Conservation (phyloP, 345 rosid genomes). For the Chamaenerion angustifolium region DNA sequence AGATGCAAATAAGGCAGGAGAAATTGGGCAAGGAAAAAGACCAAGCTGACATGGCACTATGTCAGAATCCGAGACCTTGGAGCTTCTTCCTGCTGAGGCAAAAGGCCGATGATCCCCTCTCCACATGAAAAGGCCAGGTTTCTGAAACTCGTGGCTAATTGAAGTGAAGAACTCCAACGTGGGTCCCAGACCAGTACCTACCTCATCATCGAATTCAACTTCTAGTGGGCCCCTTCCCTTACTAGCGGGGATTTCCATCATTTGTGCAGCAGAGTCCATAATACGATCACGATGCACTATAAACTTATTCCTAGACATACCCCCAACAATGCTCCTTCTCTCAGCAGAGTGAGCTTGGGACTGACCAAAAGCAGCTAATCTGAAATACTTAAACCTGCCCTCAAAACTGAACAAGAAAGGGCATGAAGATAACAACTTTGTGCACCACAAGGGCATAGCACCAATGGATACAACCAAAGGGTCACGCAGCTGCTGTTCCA, state of each 20-base stretch:
- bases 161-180: conserved; percentile 86
- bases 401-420: conserved; percentile 87
- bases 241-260: conserved; percentile 59
- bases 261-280: conserved; percentile 63
- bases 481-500: conserved; percentile 89
- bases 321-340: conserved; percentile 27
- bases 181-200: conserved; percentile 97
- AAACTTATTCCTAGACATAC: conserved; percentile 58
- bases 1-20: conserved; percentile 22
- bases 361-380: conserved; percentile 64
- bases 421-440: conserved; percentile 67
- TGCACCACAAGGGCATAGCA: conserved; percentile 83
- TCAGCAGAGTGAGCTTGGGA: conserved; percentile 34
- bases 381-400: conserved; percentile 60
- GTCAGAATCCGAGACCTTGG: conserved; percentile 16
- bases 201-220: conserved; percentile 83
- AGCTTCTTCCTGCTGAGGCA: conserved; percentile 7
- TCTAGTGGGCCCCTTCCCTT: conserved; percentile 61
- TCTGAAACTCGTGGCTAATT: conserved; percentile 81
- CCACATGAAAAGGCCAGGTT: conserved; percentile 71
- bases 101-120: conserved; percentile 42
- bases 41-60: conserved; percentile 32
- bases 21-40: conserved; percentile 80
- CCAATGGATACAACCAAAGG: conserved; percentile 48
- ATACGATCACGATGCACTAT: conserved; percentile 53